phyloP scores from a whole-genome alignment of 345 rosid genomes.

The Streptanthus diversifolius region DNA sequence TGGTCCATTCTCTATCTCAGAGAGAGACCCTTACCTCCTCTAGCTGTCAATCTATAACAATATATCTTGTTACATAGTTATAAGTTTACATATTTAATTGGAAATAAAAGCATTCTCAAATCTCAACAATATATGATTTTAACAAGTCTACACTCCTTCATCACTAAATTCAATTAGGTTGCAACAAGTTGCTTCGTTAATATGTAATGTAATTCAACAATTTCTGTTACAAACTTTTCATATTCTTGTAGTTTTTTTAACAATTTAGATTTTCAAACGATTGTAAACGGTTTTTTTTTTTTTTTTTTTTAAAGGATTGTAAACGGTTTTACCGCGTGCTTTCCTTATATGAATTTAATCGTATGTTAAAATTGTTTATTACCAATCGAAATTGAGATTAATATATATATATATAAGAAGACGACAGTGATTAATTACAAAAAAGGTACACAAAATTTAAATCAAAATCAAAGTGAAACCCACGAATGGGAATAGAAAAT shows the following conservation, averaged over 20 bases:
- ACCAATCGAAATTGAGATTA: neutral
- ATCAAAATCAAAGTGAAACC: neutral
- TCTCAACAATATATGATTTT: neutral
- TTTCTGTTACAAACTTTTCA: neutral
- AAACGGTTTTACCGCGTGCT: neutral
- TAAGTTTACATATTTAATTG: neutral
- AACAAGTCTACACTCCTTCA: conserved; percentile 14
- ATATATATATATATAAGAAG: neutral
- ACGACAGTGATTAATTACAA: neutral
- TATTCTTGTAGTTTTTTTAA: neutral
- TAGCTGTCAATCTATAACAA: conserved; percentile 28
- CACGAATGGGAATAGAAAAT: neutral
- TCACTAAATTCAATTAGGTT: conserved; percentile 15
- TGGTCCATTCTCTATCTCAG: conserved; percentile 35
- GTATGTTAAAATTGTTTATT: neutral
- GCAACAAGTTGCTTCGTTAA: neutral
- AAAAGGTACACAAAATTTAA: neutral
- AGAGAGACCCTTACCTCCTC: conserved; percentile 27
- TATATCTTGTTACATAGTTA: neutral
- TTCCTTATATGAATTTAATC: neutral
- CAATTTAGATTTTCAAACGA: neutral
- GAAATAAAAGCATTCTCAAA: neutral
- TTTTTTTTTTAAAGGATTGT: neutral
- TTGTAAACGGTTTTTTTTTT: neutral
- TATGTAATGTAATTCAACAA: neutral